Conservation (phyloP, 1,139 yeast genomes). For the Magnusiomyces ingens region DNA sequence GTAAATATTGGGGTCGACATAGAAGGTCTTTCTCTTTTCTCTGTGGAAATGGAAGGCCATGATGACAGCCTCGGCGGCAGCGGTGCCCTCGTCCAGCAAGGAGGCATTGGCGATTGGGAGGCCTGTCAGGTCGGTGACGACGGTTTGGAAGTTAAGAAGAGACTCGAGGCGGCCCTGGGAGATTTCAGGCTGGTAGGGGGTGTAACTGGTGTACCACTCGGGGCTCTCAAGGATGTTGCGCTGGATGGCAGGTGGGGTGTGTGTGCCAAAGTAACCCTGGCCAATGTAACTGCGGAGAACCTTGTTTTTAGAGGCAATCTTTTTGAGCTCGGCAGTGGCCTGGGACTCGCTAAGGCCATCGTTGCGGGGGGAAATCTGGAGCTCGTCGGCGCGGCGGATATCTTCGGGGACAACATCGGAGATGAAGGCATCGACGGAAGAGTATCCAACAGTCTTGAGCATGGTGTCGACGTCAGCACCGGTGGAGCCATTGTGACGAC, state of each 20-base stretch:
- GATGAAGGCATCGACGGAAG: constrained; percentile 64
- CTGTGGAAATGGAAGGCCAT: constrained; percentile 63
- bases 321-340: constrained; percentile 61
- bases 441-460: constrained; percentile 60
- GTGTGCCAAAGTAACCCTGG: constrained; percentile 89
- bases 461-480: constrained; percentile 58
- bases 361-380: constrained; percentile 53
- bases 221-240: constrained; percentile 89
- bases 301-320: constrained; percentile 69
- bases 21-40: constrained; percentile 61
- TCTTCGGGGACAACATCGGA: constrained; percentile 69
- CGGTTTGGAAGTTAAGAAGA: constrained; percentile 82
- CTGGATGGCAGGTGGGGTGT: constrained; percentile 86
- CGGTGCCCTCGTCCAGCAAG: constrained; percentile 91
- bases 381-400: constrained; percentile 59
- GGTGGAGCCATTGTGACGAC: constrained; percentile 87
- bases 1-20: constrained; percentile 70
- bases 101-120: constrained; percentile 91
- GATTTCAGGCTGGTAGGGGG: constrained; percentile 97
- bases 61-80: constrained; percentile 97
- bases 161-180: constrained; percentile 95
- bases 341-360: constrained; percentile 77
- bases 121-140: constrained; percentile 84
- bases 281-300: constrained; percentile 74
- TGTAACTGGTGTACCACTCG: constrained; percentile 97